Evolutionary conservation across 257 asterid genomes (phyloP), one percentile per base, ranked within the genome.

Genomic region (Nicotiana otophora): DNA sequence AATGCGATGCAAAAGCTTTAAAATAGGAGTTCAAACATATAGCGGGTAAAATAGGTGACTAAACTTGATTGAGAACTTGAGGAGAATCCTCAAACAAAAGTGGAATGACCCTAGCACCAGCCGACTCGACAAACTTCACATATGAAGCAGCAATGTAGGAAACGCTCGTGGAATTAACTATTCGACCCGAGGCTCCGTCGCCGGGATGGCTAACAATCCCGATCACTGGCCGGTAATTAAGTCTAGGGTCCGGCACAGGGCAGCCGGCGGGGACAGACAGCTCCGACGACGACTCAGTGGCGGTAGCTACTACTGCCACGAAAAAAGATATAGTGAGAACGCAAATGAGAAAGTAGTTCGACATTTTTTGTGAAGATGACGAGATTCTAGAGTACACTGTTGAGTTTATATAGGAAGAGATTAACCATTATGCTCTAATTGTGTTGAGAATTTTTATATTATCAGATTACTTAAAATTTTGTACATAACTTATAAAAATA

Each of bases 31-130:
- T 77, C 7, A 48, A n/a, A 76, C 23, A 76, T 60, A 9, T 60
- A 60, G 28, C 30, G 10, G 31, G 65, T 5, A 60, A 60, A 60
- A 19, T 19, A 34, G 2, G 72, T 46, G 19, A 74, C 54, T 81
- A 81, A 9, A 92, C 98, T 69, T 89, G 62, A 61, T 86, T 10
- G 12, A 95, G 92, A 90, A 88, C 70, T 81, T 92, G 88, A 19
- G 68, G 17, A 7, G 97, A 97, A 81, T 95, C 99, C 63, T 95
- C 92, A 66, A 84, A 94, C 55, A 95, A 87, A 54, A 95, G 94
- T 30, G 99, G 99, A 86, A 95, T 89, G 83, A 92, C 99, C 85
- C 99, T 91, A 68, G 99, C 98, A 3, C 97, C 99, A 28, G 94
- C 97, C 4, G 98, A 89, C 81, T 95, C 99, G 11, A 88, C 96